A percentile compares a stretch with the other conserved stretches of the same genome.
These are phyloP conservation scores for Polychaeton citri DNA, from an alignment of 2,329 filamentous ascomycete genomes.

Conservation along the genomic window DNA sequence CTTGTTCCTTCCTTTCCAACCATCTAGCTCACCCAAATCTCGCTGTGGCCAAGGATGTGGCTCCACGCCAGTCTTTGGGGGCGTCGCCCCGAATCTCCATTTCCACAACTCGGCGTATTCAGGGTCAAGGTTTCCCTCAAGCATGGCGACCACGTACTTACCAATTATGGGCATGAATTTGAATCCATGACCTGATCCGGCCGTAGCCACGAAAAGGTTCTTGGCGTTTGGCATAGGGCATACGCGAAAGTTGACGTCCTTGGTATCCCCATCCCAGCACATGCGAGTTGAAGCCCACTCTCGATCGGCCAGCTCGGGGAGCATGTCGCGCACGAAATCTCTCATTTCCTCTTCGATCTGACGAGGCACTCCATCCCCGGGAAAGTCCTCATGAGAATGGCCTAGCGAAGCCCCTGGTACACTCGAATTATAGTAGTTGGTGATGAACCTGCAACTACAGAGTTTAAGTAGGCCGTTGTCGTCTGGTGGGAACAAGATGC, in stretches of 20 bases:
- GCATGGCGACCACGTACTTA: slow-evolving; percentile 14
- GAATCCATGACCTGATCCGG: slow-evolving; percentile 20
- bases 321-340: slow-evolving; percentile 2
- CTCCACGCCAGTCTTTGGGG: neutral
- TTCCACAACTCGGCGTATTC: slow-evolving; percentile 9
- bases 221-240: slow-evolving; percentile 2
- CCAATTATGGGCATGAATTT: slow-evolving; percentile 21
- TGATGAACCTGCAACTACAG: slow-evolving; percentile 10
- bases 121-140: slow-evolving; percentile 1
- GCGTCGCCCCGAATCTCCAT: slow-evolving; percentile 3
- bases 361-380: slow-evolving; percentile 3
- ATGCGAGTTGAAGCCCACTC: slow-evolving; percentile 6
- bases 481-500: slow-evolving; percentile 11
- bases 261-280: slow-evolving; percentile 8
- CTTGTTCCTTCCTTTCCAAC: neutral
- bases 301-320: slow-evolving; percentile 5
- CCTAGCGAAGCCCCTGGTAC: slow-evolving; percentile 2
- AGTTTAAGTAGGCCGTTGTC: slow-evolving; percentile 10
- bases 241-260: slow-evolving; percentile 6
- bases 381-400: slow-evolving; percentile 6
- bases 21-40: neutral
- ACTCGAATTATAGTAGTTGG: slow-evolving; percentile 6
- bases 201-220: slow-evolving; percentile 17
- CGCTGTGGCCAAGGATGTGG: neutral
- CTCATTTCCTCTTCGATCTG: slow-evolving; percentile 5